Evolutionary conservation across 768 basidiomycete species (phyloP).

Genomic region (Kondoa subrosea): DNA sequence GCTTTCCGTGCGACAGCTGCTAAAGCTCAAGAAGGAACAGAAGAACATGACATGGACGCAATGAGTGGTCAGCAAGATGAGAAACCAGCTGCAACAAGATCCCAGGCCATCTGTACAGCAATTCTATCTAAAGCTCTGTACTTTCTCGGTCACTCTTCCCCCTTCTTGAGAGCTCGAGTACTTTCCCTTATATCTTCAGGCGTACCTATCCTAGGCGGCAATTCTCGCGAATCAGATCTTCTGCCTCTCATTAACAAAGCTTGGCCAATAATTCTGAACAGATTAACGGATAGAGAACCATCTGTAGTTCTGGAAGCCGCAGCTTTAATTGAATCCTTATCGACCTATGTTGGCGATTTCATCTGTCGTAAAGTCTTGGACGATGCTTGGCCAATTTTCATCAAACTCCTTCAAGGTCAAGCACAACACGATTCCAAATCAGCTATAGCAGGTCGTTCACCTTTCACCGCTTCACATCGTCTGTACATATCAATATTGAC

Average conservation of each 20-base stretch:
- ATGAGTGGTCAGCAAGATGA: slow-evolving; percentile 33
- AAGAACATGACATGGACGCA: slow-evolving; percentile 41
- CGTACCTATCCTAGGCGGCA: slow-evolving; percentile 44
- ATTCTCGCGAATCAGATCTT: slow-evolving; percentile 46
- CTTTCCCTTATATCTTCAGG: slow-evolving; percentile 56
- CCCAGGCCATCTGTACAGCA: slow-evolving; percentile 60
- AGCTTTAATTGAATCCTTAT: slow-evolving; percentile 53
- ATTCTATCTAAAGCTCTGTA: slow-evolving; percentile 73
- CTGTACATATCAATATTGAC: slow-evolving; percentile 57
- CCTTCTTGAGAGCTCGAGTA: slow-evolving; percentile 68
- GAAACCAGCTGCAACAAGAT: slow-evolving; percentile 40
- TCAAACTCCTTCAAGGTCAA: slow-evolving; percentile 44
- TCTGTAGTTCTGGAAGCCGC: slow-evolving; percentile 61
- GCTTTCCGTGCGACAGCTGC: slow-evolving; percentile 25
- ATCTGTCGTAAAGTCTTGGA: slow-evolving; percentile 76
- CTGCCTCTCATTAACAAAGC: slow-evolving; percentile 70
- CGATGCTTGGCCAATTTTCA: slow-evolving; percentile 84
- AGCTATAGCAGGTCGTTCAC: slow-evolving; percentile 51
- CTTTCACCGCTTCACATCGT: slow-evolving; percentile 62
- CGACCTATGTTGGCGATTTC: slow-evolving; percentile 56
- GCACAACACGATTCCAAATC: slow-evolving; percentile 48
- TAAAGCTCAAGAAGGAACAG: slow-evolving; percentile 41
- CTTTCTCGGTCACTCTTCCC: slow-evolving; percentile 78
- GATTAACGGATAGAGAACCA: slow-evolving; percentile 45
- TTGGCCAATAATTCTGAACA: slow-evolving; percentile 87